A percentile compares a stretch with the other conserved stretches of the same genome.
phyloP scores from a whole-genome alignment of 768 basidiomycete genomes.

The Leccinellum albellum region DNA sequence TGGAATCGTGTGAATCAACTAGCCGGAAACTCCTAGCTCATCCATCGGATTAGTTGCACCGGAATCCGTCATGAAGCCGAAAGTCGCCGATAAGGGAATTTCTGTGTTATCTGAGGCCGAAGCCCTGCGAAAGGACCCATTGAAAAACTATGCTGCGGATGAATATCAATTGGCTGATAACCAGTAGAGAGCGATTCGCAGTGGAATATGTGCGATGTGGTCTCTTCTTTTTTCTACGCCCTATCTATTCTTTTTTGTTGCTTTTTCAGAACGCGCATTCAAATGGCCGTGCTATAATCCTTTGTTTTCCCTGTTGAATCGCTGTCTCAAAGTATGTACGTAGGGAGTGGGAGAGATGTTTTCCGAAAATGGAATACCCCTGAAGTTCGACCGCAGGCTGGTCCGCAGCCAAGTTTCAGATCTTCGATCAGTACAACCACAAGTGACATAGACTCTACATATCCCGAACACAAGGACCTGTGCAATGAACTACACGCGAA shows the following conservation, averaged over 20 bases:
- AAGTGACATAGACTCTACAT: neutral
- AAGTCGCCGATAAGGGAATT: constrained; percentile 43
- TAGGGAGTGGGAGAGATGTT: neutral
- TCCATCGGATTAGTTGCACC: constrained; percentile 32
- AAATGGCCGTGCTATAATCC: neutral
- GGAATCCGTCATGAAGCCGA: constrained; percentile 69
- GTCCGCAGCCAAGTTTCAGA: constrained; percentile 10
- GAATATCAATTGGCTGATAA: constrained; percentile 21
- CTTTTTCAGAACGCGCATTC: neutral
- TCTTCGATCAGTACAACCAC: constrained; percentile 2
- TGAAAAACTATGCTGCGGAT: constrained; percentile 64
- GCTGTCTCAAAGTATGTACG: neutral
- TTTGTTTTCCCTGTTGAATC: constrained; percentile 4
- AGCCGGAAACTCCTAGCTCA: constrained; percentile 24
- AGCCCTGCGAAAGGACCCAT: constrained; percentile 70
- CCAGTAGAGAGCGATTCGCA: constrained; percentile 22
- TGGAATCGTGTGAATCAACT: constrained; percentile 4
- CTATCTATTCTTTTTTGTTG: constrained; percentile 7
- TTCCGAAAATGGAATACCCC: constrained; percentile 19
- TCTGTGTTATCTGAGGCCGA: constrained; percentile 63
- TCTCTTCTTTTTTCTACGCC: constrained; percentile 8
- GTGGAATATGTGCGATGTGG: neutral
- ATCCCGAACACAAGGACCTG: neutral
- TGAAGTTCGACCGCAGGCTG: neutral
- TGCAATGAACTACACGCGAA: constrained; percentile 49